Conservation (phyloP, 1,284 basidiomycete genomes). For the Sanguinoderma infundibulare region DNA sequence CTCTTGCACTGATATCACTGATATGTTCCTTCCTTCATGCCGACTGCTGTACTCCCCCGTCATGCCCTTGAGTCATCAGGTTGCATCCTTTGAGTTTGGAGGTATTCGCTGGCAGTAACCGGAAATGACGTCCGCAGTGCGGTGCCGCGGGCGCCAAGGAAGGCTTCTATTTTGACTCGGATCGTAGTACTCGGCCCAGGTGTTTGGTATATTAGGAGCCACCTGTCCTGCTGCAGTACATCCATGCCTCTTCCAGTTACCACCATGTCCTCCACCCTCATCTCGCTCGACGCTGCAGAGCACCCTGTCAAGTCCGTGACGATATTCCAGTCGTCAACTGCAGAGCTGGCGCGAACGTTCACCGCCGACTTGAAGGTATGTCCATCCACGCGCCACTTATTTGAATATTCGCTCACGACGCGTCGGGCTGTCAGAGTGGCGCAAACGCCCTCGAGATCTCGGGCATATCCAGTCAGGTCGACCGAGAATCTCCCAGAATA, state of each 20-base stretch:
- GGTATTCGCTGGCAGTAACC: no score
- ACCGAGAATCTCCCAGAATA: constrained; percentile 52
- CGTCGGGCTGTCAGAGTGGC: constrained; percentile 42
- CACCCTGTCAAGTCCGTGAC: constrained; percentile 40
- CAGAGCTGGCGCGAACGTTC: constrained; percentile 40
- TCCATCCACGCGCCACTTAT: not conserved
- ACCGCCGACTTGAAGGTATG: constrained; percentile 37
- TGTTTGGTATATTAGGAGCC: not conserved
- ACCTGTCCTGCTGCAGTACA: not conserved
- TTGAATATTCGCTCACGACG: no score
- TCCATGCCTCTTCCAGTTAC: not conserved
- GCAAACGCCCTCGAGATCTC: constrained; percentile 52
- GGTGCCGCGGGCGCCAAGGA: not conserved
- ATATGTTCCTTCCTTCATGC: not conserved
- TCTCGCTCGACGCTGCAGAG: constrained; percentile 28
- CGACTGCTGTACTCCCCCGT: not conserved
- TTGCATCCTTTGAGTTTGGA: no score
- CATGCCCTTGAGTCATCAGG: no score
- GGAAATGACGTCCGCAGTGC: no score
- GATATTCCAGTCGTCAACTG: constrained; percentile 40
- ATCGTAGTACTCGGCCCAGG: not conserved
- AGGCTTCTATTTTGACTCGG: not conserved
- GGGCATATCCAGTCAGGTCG: constrained; percentile 50
- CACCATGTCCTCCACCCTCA: constrained; percentile 4
- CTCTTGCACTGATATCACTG: not conserved